These are phyloP conservation scores for Eucalyptus pauciflora DNA, from an alignment of 345 rosid species.

Conservation along the genomic window DNA sequence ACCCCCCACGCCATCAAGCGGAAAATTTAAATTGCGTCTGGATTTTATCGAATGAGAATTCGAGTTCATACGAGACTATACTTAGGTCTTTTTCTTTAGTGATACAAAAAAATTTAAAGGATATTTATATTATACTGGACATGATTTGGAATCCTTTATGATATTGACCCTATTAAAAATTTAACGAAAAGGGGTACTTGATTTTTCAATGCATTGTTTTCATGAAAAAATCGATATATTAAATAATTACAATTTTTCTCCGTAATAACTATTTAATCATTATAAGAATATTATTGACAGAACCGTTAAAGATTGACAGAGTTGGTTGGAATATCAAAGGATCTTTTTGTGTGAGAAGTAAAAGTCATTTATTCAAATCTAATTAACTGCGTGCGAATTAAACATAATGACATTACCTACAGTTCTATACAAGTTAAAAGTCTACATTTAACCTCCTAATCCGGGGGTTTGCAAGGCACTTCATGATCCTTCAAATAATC, in stretches of 20 bases:
- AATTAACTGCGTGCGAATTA: rapidly evolving
- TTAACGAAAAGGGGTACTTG: no score
- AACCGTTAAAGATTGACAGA: no score
- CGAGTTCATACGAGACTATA: neutral
- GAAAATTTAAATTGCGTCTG: neutral
- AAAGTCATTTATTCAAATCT: neutral
- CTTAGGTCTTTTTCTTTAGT: neutral
- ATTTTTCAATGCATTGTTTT: neutral
- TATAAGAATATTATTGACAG: no score
- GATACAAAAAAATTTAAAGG: no score
- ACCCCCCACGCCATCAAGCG: neutral
- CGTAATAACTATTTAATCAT: rapidly evolving
- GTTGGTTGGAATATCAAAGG: no score
- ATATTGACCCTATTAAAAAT: no score
- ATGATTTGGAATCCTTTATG: neutral
- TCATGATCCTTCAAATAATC: neutral
- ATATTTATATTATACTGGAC: rapidly evolving
- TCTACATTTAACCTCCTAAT: neutral
- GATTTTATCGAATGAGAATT: neutral
- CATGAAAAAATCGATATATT: no score
- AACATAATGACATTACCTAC: neutral
- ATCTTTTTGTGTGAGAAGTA: neutral
- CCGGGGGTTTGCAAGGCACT: rapidly evolving
- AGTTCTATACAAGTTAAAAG: rapidly evolving
- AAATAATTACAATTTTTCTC: neutral